These are phyloP conservation scores for Erodium texanum DNA, from an alignment of 441 rosid genomes.

Conservation along the genomic window DNA sequence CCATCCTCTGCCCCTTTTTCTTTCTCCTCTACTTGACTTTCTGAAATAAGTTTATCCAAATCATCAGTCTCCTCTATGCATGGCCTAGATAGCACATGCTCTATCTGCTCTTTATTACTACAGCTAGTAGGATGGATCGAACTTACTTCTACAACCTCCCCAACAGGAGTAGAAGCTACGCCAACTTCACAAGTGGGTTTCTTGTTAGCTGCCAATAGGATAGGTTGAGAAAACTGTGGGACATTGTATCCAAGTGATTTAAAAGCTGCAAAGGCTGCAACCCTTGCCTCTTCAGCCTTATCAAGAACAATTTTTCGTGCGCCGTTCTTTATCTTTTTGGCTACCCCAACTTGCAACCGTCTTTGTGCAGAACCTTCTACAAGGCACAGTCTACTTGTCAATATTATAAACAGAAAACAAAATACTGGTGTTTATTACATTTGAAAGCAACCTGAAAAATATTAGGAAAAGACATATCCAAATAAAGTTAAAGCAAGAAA, in stretches of 20 bases:
- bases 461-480: background rate
- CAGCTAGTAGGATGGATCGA: conserved; percentile 13
- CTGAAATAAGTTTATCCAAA: conserved; percentile 24
- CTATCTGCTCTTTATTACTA: conserved; percentile 24
- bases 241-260: conserved; percentile 78
- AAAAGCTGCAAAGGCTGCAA: conserved; percentile 85
- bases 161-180: conserved; percentile 19
- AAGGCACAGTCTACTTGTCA: conserved; percentile 23
- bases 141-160: conserved; percentile 19
- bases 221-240: conserved; percentile 52
- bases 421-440: background rate
- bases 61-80: conserved; percentile 27
- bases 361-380: conserved; percentile 64
- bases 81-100: conserved; percentile 23
- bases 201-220: conserved; percentile 28
- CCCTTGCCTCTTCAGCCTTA: conserved; percentile 96
- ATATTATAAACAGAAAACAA: conserved; percentile 15
- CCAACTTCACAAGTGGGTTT: conserved; percentile 29
- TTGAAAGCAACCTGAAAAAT: background rate
- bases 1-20: conserved; percentile 27
- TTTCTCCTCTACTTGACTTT: conserved; percentile 30
- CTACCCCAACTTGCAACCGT: conserved; percentile 71
- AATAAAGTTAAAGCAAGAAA: background rate
- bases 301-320: conserved; percentile 94
- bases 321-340: conserved; percentile 91